Percentiles rank a stretch among this genome's conserved stretches.
These are phyloP conservation scores for Geosmithia flava DNA, from an alignment of 2,329 filamentous ascomycete species.

Conservation along the genomic window DNA sequence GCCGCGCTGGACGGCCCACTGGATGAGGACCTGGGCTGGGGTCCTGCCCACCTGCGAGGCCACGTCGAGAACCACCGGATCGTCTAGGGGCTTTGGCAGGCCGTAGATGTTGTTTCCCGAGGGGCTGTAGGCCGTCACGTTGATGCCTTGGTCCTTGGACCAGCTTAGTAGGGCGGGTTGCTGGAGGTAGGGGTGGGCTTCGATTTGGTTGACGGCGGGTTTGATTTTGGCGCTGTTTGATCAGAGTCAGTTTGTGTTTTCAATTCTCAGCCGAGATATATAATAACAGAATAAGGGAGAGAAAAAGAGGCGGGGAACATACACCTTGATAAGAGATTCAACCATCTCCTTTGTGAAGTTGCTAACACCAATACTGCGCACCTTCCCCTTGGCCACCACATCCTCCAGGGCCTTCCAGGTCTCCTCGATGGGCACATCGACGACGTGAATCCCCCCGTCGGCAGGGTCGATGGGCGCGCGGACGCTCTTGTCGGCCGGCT, in stretches of 20 bases:
- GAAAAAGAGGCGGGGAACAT: conserved; percentile 16
- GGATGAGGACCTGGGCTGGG: conserved; percentile 37
- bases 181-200: conserved; percentile 32
- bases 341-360: conserved; percentile 45
- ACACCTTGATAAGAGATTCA: conserved; percentile 31
- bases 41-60: conserved; percentile 38
- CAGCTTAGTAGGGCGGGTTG: conserved; percentile 37
- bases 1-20: conserved; percentile 52
- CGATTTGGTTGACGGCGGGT: conserved; percentile 38
- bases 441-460: conserved; percentile 28
- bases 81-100: conserved; percentile 24
- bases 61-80: conserved; percentile 34
- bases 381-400: conserved; percentile 39
- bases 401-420: conserved; percentile 52
- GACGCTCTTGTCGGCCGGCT: conserved; percentile 27
- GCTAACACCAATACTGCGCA: conserved; percentile 43
- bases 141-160: conserved; percentile 37
- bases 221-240: conserved; percentile 26
- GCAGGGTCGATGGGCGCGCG: conserved; percentile 24
- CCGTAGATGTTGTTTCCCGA: conserved; percentile 44
- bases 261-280: conserved; percentile 25
- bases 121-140: conserved; percentile 44
- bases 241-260: neutral
- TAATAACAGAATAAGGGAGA: conserved; percentile 12
- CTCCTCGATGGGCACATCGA: conserved; percentile 30